Base-by-base conservation (phyloP, 768 basidiomycete species). In the Lentinula raphanica region DNA sequence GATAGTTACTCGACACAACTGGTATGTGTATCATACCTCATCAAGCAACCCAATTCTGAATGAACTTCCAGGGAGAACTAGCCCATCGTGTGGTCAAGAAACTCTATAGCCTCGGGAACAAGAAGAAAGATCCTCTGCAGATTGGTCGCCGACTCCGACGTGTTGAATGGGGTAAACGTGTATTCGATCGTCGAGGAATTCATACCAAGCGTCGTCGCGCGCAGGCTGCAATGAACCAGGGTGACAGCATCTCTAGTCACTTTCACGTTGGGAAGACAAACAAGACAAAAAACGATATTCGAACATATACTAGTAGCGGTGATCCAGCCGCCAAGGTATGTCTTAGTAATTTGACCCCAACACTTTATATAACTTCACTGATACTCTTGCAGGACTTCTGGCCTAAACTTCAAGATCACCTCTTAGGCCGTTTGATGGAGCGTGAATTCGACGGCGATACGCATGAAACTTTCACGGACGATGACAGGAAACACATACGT, bases 1-100 rank as follows among this genome's bases (percentile, higher is more conserved):
- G 74, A 79, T 45, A 66, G 64, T 1, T 78, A 72, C 56, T 70
- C 71, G 0, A 77, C 73, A 1, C 69, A 74, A 27, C 46, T 65
- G 11, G 76, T 79, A 49, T 50, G 64, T 58, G n/a, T n/a, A n/a
- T n/a, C 1, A 77, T 72, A 56, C 70, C 71, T 0, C 77, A 73
- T 1, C 69, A 74, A 25, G 44, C 65, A 7, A 76, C 78, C 48
- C 49, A 64, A 3, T 8, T 32, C 7, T 32, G 8, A 8, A 12
- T 32, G 32, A 32, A 8, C 12, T 12, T 32, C 12, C 48, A 77
- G 75, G 72, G 73, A 0, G 76, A 80, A 53, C 66, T 70, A 0
- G 71, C 74, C 39, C 79, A 80, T 56, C 60, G 65, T 0, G 56
- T 58, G 0, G 67, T 74, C 28, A 79, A 80, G 63, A 49, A 58